Conservation (phyloP, 2,329 filamentous ascomycete genomes). For the Dactylellina drechsleri region DNA sequence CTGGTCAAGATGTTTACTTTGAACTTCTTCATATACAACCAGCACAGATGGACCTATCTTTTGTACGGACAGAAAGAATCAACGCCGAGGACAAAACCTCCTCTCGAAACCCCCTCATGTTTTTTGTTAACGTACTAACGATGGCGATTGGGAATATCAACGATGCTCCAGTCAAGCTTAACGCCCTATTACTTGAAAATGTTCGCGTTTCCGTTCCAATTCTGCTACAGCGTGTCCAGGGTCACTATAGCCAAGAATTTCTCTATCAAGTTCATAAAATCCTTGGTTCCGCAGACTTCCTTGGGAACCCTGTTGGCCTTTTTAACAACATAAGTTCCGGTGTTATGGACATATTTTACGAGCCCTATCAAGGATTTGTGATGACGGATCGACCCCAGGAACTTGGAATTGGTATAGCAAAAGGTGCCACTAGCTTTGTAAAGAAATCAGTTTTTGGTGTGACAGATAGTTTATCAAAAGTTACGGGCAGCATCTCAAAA, state of each 20-base stretch:
- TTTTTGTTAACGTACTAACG: conserved; percentile 96
- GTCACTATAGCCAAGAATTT: conserved; percentile 96
- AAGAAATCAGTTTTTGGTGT: conserved; percentile 99
- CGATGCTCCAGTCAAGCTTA: conserved; percentile 92
- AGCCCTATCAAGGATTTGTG: conserved; percentile 96
- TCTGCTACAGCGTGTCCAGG: conserved; percentile 84
- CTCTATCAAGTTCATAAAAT: conserved; percentile 97
- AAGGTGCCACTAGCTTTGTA: conserved; percentile 94
- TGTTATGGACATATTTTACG: conserved; percentile 98
- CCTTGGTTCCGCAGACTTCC: conserved; percentile 93
- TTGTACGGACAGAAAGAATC: conserved; percentile 94
- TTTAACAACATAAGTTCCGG: conserved; percentile 99
- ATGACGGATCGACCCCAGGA: conserved; percentile 96
- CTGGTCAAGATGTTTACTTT: conserved; percentile 95
- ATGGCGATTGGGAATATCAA: conserved; percentile 99
- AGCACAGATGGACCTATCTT: conserved; percentile 96
- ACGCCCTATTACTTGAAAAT: conserved; percentile 93
- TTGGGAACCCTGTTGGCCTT: conserved; percentile 94
- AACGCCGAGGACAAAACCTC: conserved; percentile 95
- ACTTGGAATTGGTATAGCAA: conserved; percentile 91
- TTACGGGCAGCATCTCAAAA: conserved; percentile 96
- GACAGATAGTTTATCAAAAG: conserved; percentile 95
- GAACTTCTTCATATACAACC: conserved; percentile 96
- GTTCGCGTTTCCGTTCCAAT: conserved; percentile 87
- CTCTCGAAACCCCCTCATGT: conserved; percentile 94